Conservation (phyloP, 2,329 filamentous ascomycete genomes). For the Escovopsis sp. region DNA sequence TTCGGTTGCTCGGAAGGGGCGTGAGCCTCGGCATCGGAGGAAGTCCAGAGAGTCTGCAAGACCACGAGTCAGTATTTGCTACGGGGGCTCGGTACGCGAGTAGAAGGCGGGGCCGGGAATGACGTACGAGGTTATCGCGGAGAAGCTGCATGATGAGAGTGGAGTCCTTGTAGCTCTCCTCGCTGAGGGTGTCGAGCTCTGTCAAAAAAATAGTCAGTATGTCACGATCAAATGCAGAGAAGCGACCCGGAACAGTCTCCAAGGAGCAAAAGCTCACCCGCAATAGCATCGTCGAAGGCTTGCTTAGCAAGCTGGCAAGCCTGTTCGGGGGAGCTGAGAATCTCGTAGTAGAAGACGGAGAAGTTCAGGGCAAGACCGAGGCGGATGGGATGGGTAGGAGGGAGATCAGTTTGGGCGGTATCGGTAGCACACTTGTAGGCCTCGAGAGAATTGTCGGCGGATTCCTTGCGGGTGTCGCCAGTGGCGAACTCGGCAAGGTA, state of each 20-base stretch:
- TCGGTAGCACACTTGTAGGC: slow-evolving; percentile 96
- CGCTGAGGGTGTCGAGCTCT: slow-evolving; percentile 92
- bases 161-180: slow-evolving; percentile 99
- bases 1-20: slow-evolving; percentile 27
- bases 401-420: slow-evolving; percentile 93
- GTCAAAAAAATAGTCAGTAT: slow-evolving; percentile 4
- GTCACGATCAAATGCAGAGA: background rate
- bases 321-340: slow-evolving; percentile 94
- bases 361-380: slow-evolving; percentile 97
- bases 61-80: slow-evolving; percentile 18
- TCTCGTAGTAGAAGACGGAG: slow-evolving; percentile 99
- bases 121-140: slow-evolving; percentile 79
- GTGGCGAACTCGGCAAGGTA: slow-evolving; percentile 95
- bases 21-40: slow-evolving; percentile 82
- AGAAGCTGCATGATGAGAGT: slow-evolving; percentile 98
- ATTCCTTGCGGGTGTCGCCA: slow-evolving; percentile 88
- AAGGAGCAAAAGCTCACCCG: slow-evolving; percentile 29
- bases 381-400: slow-evolving; percentile 94
- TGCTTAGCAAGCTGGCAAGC: slow-evolving; percentile 98
- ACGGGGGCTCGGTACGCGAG: too few relatives aligned
- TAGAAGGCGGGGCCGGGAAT: background rate
- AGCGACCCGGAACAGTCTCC: background rate
- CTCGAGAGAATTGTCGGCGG: slow-evolving; percentile 86
- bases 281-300: slow-evolving; percentile 97
- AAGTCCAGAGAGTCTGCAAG: slow-evolving; percentile 88